Evolutionary conservation across 2,329 filamentous ascomycete genomes (phyloP).

Genomic region (Thielaviopsis musarum): DNA sequence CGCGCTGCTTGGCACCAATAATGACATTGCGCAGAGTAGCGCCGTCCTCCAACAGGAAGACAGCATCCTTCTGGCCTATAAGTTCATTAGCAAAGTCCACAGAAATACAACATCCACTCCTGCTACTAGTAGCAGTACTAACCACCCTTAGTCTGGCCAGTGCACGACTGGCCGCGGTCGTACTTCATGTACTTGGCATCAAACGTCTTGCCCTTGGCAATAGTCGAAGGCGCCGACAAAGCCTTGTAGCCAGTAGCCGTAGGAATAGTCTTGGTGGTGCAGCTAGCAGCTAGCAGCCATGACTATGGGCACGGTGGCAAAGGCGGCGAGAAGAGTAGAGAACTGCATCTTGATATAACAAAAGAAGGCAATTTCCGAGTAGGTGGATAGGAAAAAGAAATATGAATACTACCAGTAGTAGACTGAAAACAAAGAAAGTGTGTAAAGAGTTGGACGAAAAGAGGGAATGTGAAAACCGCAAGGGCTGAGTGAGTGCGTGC

Average conservation of each 20-base stretch:
- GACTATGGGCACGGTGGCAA: not conserved
- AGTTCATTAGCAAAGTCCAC: slow-evolving; percentile 3
- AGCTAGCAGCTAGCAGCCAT: not conserved
- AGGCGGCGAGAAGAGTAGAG: not conserved
- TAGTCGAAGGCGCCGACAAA: not conserved
- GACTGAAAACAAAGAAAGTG: slow-evolving; percentile 1
- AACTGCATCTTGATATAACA: not conserved
- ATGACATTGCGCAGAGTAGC: slow-evolving; percentile 30
- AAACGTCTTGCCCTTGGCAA: slow-evolving; percentile 14
- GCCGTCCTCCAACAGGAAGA: slow-evolving; percentile 25
- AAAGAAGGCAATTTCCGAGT: not conserved
- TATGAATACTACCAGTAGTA: not conserved
- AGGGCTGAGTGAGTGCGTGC: not conserved
- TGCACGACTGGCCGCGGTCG: slow-evolving; percentile 17
- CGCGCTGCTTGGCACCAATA: slow-evolving; percentile 27
- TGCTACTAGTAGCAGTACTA: slow-evolving; percentile 2
- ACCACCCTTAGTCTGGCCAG: slow-evolving; percentile 17
- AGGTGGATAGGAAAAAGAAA: not conserved
- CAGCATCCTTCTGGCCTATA: slow-evolving; percentile 24
- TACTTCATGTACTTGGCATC: slow-evolving; percentile 18
- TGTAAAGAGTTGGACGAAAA: not conserved
- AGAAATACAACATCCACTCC: not conserved
- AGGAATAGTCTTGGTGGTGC: slow-evolving; percentile 12
- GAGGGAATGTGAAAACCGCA: slow-evolving; percentile 1
- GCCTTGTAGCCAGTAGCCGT: slow-evolving; percentile 1